Base-by-base conservation (phyloP, 2,329 filamentous ascomycete genomes). In the Penicillium capsulatum region DNA sequence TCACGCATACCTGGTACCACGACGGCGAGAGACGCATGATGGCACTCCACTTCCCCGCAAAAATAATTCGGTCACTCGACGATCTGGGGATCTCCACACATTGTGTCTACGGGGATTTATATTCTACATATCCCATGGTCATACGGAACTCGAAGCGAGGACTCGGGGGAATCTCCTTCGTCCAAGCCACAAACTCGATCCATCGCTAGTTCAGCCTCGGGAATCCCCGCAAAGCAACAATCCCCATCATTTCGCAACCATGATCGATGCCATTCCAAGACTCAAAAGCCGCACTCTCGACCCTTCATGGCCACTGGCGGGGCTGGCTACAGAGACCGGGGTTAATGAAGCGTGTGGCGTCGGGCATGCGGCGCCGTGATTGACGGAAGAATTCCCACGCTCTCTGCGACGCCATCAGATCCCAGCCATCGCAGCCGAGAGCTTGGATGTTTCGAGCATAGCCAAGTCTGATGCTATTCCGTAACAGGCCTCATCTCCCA, bases 1-100 rank as follows among this genome's bases (percentile, higher is more conserved):
- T n/a, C n/a, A n/a, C n/a, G n/a, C 63, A 35, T 64, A 71, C 70
- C 66, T 77, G 76, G 55, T 79, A 79, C 69, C 71, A 74, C 54
- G 77, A 74, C 17, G 76, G 76, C 47, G 74, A 71, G 38, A 79
- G 60, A 57, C 66, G 70, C 75, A 78, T 79, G 48, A 36, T 64
- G 58, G 40, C n/a, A n/a, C n/a, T n/a, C n/a, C n/a, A n/a, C n/a
- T n/a, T n/a, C n/a, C n/a, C n/a, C n/a, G n/a, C n/a, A n/a, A n/a
- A n/a, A n/a, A n/a, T n/a, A n/a, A n/a, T n/a, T n/a, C n/a, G n/a
- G n/a, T n/a, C n/a, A n/a, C n/a, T n/a, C n/a, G n/a, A n/a, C n/a
- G n/a, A n/a, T n/a, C n/a, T n/a, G n/a, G n/a, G n/a, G n/a, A n/a
- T n/a, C n/a, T n/a, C n/a, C n/a, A n/a, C n/a, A n/a, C n/a, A n/a